These are phyloP conservation scores for Coprinopsis marcescibilis DNA, from an alignment of 768 basidiomycete genomes.

Conservation along the genomic window DNA sequence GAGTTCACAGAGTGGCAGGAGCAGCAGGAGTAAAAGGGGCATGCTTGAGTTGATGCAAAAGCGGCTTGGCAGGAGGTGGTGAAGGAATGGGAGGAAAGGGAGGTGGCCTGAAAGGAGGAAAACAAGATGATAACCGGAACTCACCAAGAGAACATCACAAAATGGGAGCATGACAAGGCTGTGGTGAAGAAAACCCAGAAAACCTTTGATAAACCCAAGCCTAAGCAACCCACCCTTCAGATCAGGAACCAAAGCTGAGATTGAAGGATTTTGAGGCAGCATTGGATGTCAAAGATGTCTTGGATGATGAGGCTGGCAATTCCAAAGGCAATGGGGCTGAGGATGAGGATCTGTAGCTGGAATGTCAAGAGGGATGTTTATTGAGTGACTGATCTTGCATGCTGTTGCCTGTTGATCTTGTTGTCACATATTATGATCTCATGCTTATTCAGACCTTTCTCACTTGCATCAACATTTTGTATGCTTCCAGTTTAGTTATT, in stretches of 20 bases:
- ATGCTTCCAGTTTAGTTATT: too few relatives aligned
- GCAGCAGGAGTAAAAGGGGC: background rate
- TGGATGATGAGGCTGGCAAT: too few relatives aligned
- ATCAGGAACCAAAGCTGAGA: background rate
- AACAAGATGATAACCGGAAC: background rate
- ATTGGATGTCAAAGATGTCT: background rate
- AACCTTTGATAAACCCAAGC: background rate
- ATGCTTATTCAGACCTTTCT: too few relatives aligned
- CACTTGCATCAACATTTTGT: too few relatives aligned
- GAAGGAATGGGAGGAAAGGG: background rate
- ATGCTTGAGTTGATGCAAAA: background rate
- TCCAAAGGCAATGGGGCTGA: too few relatives aligned
- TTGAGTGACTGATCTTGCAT: too few relatives aligned
- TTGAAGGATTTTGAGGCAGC: background rate
- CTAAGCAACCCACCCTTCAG: background rate
- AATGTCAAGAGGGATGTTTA: too few relatives aligned
- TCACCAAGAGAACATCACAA: background rate
- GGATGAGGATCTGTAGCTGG: too few relatives aligned
- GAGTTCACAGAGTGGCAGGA: background rate
- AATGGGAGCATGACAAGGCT: background rate
- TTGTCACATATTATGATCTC: too few relatives aligned
- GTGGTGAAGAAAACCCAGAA: background rate
- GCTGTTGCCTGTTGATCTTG: too few relatives aligned
- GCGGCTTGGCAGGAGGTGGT: background rate
- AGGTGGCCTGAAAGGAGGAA: background rate